These are phyloP conservation scores for Candida schatavii DNA, from an alignment of 805 yeast genomes.

Conservation along the genomic window DNA sequence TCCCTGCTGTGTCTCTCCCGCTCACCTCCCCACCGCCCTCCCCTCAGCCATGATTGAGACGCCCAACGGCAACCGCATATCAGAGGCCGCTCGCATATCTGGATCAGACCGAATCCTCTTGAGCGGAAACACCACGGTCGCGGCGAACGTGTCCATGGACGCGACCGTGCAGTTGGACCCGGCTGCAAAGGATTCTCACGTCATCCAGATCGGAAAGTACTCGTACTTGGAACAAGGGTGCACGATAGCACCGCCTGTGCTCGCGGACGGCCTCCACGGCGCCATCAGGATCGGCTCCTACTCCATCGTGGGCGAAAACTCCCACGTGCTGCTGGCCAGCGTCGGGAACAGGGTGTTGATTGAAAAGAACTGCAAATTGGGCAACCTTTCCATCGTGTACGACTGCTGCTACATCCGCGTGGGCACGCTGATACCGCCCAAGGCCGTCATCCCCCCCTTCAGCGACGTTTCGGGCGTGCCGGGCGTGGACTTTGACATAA, in stretches of 20 bases:
- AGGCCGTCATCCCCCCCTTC: conserved; percentile 50
- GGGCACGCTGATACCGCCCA: conserved; percentile 40
- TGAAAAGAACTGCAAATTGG: conserved; percentile 40
- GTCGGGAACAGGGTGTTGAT: conserved; percentile 51
- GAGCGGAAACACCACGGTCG: conserved; percentile 46
- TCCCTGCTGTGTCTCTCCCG: no score
- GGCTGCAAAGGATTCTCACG: conserved; percentile 13
- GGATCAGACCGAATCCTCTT: conserved; percentile 45
- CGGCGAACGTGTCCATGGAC: conserved; percentile 28
- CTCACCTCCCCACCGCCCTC: no score
- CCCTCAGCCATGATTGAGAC: no score
- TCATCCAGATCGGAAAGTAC: conserved; percentile 46
- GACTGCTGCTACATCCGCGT: conserved; percentile 51
- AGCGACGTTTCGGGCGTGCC: conserved; percentile 43
- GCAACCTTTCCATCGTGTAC: conserved; percentile 37
- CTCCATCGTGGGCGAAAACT: conserved; percentile 36
- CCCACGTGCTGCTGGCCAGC: conserved; percentile 31
- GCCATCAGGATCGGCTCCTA: conserved; percentile 47
- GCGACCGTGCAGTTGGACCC: conserved; percentile 27
- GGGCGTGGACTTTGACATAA: conserved; percentile 27
- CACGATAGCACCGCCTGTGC: conserved; percentile 27
- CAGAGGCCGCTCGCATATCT: conserved; percentile 39
- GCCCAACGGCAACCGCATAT: conserved; percentile 48
- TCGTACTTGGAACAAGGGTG: conserved; percentile 35
- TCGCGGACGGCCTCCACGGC: conserved; percentile 14